Conservation (phyloP, 257 asterid species). For the Paraleonurus japonicus region DNA sequence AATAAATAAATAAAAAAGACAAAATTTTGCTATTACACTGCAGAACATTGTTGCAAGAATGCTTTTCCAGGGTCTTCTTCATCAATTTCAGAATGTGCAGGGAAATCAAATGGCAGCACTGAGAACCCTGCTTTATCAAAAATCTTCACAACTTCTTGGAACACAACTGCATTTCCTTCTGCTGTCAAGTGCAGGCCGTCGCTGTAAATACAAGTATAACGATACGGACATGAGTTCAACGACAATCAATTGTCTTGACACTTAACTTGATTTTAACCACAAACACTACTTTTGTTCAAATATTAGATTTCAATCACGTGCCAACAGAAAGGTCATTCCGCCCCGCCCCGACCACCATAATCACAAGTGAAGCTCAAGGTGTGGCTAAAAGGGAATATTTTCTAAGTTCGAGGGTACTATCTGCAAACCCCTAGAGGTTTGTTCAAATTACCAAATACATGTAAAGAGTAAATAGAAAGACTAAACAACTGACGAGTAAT, state of each 20-base stretch:
- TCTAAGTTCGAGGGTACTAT: background rate
- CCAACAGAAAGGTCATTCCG: no score
- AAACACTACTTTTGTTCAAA: background rate
- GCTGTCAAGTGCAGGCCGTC: constrained; percentile 90
- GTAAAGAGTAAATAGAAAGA: no score
- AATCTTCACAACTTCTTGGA: constrained; percentile 50
- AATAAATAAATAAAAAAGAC: background rate
- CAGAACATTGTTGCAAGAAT: constrained; percentile 45
- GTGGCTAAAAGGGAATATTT: no score
- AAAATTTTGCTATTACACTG: constrained; percentile 21
- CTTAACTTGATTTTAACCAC: background rate
- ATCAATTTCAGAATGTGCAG: constrained; percentile 69
- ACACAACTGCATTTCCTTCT: constrained; percentile 73
- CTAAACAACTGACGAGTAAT: background rate
- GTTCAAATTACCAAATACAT: background rate
- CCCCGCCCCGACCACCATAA: no score
- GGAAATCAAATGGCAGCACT: constrained; percentile 70
- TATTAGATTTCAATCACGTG: background rate
- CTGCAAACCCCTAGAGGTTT: background rate
- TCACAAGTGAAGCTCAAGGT: no score
- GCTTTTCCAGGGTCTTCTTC: constrained; percentile 56
- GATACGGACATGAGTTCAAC: background rate
- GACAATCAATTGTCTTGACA: background rate
- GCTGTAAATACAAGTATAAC: constrained; percentile 32
- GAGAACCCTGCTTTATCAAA: constrained; percentile 56